Conservation (phyloP, 106 monocot genomes). For the Phalaenopsis aphrodite region DNA sequence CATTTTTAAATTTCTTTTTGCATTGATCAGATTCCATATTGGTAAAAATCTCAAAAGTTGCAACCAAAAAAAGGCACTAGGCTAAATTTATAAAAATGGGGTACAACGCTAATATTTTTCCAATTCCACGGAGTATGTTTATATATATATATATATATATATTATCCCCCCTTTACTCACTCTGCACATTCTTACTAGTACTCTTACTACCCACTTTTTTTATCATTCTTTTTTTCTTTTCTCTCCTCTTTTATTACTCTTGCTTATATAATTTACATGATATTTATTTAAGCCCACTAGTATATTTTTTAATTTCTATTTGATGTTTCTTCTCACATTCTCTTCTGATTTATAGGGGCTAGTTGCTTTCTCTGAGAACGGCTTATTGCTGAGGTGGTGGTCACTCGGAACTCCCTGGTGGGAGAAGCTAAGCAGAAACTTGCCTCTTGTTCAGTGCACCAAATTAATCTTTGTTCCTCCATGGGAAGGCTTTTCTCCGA, state of each 20-base stretch:
- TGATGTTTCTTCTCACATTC: neutral
- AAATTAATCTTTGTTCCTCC: slow-evolving; percentile 95
- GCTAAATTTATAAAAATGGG: too few relatives aligned
- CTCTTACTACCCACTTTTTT: too few relatives aligned
- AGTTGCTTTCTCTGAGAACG: slow-evolving; percentile 99
- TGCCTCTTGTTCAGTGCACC: slow-evolving; percentile 79
- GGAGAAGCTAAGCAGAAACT: slow-evolving; percentile 91
- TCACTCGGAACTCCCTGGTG: slow-evolving; percentile 88
- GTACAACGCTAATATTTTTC: too few relatives aligned
- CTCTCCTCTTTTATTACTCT: neutral
- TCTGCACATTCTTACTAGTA: too few relatives aligned
- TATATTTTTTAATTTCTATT: neutral
- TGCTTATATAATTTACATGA: neutral
- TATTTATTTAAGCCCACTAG: neutral
- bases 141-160: too few relatives aligned
- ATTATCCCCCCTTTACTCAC: too few relatives aligned
- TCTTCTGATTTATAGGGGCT: slow-evolving; percentile 49
- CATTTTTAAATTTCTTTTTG: too few relatives aligned
- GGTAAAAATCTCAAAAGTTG: too few relatives aligned
- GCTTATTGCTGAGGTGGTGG: slow-evolving; percentile 99
- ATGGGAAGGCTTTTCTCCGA: slow-evolving; percentile 94
- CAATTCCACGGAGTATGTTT: too few relatives aligned
- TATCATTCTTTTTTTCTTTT: too few relatives aligned
- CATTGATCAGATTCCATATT: too few relatives aligned
- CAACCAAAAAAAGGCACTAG: too few relatives aligned